Conservation (phyloP, 1,139 yeast species). For the Ogataea hybrid region DNA sequence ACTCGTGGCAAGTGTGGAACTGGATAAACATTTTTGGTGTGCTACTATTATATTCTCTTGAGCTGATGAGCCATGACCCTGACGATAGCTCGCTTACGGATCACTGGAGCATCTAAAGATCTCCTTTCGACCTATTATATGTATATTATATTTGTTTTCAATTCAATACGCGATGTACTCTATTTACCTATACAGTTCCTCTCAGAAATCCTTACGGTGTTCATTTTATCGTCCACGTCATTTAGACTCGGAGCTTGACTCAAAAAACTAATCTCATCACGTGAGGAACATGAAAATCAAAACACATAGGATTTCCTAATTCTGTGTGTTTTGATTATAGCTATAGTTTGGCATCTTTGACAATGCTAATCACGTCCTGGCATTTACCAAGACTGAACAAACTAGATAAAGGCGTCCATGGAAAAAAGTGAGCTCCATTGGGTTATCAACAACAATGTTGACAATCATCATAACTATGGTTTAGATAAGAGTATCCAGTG, state of each 20-base stretch:
- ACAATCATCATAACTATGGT: constrained; percentile 84
- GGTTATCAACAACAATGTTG: constrained; percentile 44
- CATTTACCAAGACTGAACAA: constrained; percentile 11
- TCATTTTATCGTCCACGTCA: constrained; percentile 25
- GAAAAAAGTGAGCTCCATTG: constrained; percentile 89
- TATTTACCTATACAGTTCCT: constrained; percentile 5
- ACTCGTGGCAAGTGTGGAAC: constrained; percentile 94
- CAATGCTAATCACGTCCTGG: constrained; percentile 48
- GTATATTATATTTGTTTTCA: constrained; percentile 4
- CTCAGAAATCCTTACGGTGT: constrained; percentile 22
- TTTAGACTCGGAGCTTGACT: constrained; percentile 85
- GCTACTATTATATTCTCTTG: constrained; percentile 74
- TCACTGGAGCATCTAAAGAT: constrained; percentile 27
- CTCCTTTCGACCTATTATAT: background rate
- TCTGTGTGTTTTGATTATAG: background rate
- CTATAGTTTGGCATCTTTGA: constrained; percentile 64
- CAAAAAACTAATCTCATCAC: constrained; percentile 82
- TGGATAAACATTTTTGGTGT: constrained; percentile 90
- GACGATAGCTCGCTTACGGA: constrained; percentile 33
- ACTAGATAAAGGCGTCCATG: constrained; percentile 47
- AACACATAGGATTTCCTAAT: constrained; percentile 1
- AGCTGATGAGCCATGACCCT: constrained; percentile 42
- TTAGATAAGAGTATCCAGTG: constrained; percentile 50
- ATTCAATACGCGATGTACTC: constrained; percentile 5
- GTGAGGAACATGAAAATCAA: constrained; percentile 18